Evolutionary conservation across 2,329 filamentous ascomycete genomes (phyloP), one percentile per base, ranked within the genome.

Genomic region (Neofusicoccum cordaticola): DNA sequence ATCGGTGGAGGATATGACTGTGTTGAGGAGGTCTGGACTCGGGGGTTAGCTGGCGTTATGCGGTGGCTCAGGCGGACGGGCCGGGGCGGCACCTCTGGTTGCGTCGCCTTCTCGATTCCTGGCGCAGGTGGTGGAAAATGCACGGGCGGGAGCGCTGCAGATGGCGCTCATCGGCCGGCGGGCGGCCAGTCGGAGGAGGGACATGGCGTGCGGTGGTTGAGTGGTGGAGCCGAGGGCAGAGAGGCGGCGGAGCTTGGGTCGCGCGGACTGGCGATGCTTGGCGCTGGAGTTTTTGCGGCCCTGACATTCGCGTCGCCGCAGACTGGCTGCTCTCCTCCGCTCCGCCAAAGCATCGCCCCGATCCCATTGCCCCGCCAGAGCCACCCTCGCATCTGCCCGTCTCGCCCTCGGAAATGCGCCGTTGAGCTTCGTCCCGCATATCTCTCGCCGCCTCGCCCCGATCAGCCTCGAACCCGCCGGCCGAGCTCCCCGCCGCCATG

Each of bases 401-500:
- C 31, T n/a, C 42, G 42, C n/a, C 9, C 17, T 17, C 52, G 22
- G 51, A 19, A 31, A 62, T 62, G 58, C 19, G 35, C 62, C 62
- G 39, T 51, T 64, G 44, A 58, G 41, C 44, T 6, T n/a, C 22
- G 31, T 8, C 42, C 2, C 17, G 9, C 19, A 27, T 27, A 5
- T n/a, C 15, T n/a, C 44, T n/a, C 52, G 11, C 42, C 34, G 3
- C 17, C 27, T 22, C 34, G 31, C 9, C 27, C 47, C 19, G 13
- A 41, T n/a, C 31, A 3, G 7, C 13, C 44, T 41, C 13, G 12
- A 11, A 13, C 4, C 56, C 17, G 56, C 42, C 56, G 12, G 19
- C 42, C 60, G 45, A 48, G 48, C 47, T 42, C 64, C 15, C 52
- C 50, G 42, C 44, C 53, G 77, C 74, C 65, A 88, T 88, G 86